Evolutionary conservation across 208 protist genomes (phyloP), one percentile per base, ranked within the genome.

Genomic region (Leishmania turanica): DNA sequence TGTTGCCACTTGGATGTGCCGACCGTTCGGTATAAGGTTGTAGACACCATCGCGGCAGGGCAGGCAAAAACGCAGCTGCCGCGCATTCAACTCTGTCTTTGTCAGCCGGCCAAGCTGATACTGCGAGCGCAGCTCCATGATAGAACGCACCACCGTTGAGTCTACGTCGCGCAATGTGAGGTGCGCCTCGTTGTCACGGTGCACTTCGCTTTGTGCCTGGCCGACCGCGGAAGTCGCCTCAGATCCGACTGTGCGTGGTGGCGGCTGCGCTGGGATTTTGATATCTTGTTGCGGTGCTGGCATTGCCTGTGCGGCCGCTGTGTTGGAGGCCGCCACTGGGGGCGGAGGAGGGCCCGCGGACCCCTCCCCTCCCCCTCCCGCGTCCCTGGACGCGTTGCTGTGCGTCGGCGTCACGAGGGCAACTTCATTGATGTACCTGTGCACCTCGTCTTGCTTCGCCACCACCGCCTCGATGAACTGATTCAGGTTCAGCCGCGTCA

Each of bases 11-110:
- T 76, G 42, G 21, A 93, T 91, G 45, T 82, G 45, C 27, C 84
- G 82, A 17, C 89, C 89, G 69, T 88, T 84, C 3, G 87, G 88
- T 42, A 91, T 93, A 15, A 93, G 83, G 24, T 88, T 77, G 80
- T 87, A 88, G 34, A 82, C 80, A 27, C 83, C 85, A 7, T 79
- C 83, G 0, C 34, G 72, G 42, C 73, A 84, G 4, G 85, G 87
- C 15, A 92, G 66, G 54, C 82, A 84, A 76, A 90, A 92, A 49
- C 78, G 62, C 27, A 88, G 70, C 51, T 84, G 65, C 27, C 87
- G 72, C 70, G 75, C 60, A 21, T 45, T 82, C 37, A 91, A 31
- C n/a, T 85, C 81, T 2, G 68, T 77, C 21, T 87, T 80, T 37
- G 81, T 84, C 27, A 91, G 84, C 27, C 56, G 56, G 40, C 75